Conservation (phyloP, 1,284 basidiomycete species). For the Rhodotorula sp. region DNA sequence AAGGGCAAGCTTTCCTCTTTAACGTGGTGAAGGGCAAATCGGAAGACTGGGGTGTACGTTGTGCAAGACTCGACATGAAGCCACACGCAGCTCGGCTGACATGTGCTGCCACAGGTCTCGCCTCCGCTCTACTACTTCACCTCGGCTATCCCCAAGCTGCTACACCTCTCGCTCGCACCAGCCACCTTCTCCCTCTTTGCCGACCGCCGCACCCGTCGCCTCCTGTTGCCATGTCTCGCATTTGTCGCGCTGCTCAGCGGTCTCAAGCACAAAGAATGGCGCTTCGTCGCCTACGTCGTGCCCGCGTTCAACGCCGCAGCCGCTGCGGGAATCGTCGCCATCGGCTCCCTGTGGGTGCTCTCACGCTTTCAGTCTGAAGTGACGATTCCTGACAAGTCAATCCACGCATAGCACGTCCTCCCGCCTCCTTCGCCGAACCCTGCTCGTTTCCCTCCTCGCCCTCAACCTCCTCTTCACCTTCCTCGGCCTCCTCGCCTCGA, state of each 20-base stretch:
- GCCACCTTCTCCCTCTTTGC: conserved; percentile 56
- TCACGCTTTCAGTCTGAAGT: too few relatives aligned
- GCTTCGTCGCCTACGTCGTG: conserved; percentile 85
- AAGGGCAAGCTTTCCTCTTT: conserved; percentile 75
- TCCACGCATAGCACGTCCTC: conserved; percentile 12
- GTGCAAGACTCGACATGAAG: too few relatives aligned
- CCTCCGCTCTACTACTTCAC: conserved; percentile 72
- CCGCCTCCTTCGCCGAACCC: conserved; percentile 1
- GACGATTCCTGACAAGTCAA: background rate
- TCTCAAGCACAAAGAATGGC: conserved; percentile 79
- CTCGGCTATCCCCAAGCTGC: conserved; percentile 72
- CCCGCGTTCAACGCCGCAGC: conserved; percentile 80
- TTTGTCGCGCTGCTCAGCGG: conserved; percentile 71
- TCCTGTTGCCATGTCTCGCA: conserved; percentile 57
- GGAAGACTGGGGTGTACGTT: conserved; percentile 84
- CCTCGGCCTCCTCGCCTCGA: conserved; percentile 18
- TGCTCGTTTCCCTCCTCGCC: conserved; percentile 9
- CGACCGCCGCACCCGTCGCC: conserved; percentile 58
- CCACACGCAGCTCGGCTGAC: too few relatives aligned
- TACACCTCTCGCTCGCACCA: conserved; percentile 68
- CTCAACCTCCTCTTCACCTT: conserved; percentile 19
- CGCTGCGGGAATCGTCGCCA: conserved; percentile 62
- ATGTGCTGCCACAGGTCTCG: conserved; percentile 59
- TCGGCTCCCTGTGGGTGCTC: conserved; percentile 57
- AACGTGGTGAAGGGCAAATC: conserved; percentile 86